Conservation (phyloP, 805 yeast genomes). For the Saccharomycopsis vini region DNA sequence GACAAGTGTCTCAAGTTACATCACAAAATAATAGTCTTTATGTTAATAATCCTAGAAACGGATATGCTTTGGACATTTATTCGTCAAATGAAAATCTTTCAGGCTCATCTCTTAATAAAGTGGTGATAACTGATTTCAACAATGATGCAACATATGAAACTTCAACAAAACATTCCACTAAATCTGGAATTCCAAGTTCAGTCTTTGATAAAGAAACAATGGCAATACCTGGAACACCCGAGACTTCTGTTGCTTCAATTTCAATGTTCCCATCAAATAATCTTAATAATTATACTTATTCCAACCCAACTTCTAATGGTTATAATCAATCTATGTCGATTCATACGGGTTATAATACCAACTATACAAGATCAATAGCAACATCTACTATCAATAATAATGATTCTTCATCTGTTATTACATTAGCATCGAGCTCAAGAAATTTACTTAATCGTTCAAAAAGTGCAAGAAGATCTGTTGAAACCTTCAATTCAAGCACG, state of each 20-base stretch:
- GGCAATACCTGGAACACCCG: not conserved
- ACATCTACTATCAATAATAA: slow-evolving; percentile 12
- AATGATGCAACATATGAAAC: slow-evolving; percentile 2
- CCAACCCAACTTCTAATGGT: not conserved
- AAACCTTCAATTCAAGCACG: slow-evolving; percentile 19
- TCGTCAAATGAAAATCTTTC: slow-evolving; percentile 9
- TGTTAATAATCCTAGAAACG: slow-evolving; percentile 12
- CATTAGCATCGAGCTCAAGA: slow-evolving; percentile 17
- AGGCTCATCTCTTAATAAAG: not conserved
- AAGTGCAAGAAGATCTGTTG: slow-evolving; percentile 18
- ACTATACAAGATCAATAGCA: slow-evolving; percentile 13
- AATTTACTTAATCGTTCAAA: slow-evolving; percentile 17
- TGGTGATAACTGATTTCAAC: not conserved
- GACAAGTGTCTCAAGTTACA: not conserved
- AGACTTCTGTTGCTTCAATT: not conserved
- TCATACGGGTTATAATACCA: not conserved
- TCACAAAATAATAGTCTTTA: slow-evolving; percentile 7
- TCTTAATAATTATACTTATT: not conserved
- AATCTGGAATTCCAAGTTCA: not conserved
- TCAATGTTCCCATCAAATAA: not conserved
- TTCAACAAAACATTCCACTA: slow-evolving; percentile 8
- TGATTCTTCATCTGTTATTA: slow-evolving; percentile 17
- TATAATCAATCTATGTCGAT: not conserved
- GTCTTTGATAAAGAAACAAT: not conserved
- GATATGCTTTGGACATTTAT: slow-evolving; percentile 10